A percentile compares a stretch with the other conserved stretches of the same genome.
Conservation (phyloP, 2,329 filamentous ascomycete species). For the Fusarium sarcochroum region DNA sequence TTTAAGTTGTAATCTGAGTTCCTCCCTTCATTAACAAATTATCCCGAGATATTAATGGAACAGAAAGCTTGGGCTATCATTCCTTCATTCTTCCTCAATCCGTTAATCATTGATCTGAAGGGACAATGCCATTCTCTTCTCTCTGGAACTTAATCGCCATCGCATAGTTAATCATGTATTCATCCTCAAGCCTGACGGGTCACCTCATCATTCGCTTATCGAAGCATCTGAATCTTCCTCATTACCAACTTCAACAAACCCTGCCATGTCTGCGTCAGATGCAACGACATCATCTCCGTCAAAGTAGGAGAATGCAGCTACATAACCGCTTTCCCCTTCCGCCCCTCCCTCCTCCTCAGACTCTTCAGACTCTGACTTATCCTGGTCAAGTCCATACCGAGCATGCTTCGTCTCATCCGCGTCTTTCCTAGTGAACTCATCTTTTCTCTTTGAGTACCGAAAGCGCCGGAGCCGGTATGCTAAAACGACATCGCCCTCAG, state of each 20-base stretch:
- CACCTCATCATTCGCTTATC: not conserved
- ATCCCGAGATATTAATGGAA: not conserved
- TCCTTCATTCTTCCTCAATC: no score
- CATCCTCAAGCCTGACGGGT: no score
- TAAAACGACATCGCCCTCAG: slow-evolving; percentile 25
- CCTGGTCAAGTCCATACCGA: not conserved
- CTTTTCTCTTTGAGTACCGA: slow-evolving; percentile 26
- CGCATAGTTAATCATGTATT: no score
- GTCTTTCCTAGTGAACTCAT: slow-evolving; percentile 9
- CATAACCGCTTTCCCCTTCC: not conserved
- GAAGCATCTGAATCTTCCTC: slow-evolving; percentile 1
- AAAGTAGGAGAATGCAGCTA: slow-evolving; percentile 11
- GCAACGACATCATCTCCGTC: slow-evolving; percentile 9
- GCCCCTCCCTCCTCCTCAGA: no score
- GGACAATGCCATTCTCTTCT: no score
- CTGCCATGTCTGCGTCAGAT: slow-evolving; percentile 9
- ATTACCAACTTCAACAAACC: slow-evolving; percentile 3
- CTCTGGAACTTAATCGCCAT: no score
- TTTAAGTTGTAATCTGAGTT: not conserved
- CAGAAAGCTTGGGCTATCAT: no score
- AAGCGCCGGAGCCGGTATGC: slow-evolving; percentile 32
- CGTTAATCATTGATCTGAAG: no score
- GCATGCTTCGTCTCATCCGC: slow-evolving; percentile 23
- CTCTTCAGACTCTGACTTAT: not conserved
- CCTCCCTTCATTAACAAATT: not conserved